Conservation (phyloP, 768 basidiomycete genomes). For the Rhizopogon salebrosus region DNA sequence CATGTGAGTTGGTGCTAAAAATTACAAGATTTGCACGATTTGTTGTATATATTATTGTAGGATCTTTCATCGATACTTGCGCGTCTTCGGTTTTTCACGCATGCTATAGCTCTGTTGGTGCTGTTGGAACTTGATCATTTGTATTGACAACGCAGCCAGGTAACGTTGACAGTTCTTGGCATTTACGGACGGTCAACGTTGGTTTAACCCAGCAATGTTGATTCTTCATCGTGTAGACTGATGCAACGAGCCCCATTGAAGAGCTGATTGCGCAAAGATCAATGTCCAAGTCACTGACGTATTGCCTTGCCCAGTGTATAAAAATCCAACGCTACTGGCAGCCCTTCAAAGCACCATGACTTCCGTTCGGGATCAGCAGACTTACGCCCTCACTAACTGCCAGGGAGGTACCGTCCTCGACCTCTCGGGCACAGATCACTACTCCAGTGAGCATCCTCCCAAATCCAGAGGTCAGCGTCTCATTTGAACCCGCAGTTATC, state of each 20-base stretch:
- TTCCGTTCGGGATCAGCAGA: slow-evolving; percentile 27
- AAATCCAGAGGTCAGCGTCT: background rate
- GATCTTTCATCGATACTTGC: slow-evolving; percentile 5
- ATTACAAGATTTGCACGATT: slow-evolving; percentile 1
- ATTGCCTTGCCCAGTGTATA: background rate
- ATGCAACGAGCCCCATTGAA: no score
- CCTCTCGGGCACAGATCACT: slow-evolving; percentile 48
- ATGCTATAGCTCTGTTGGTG: background rate
- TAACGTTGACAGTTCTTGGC: no score
- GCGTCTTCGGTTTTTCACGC: background rate
- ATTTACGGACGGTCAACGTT: no score
- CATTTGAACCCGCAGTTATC: slow-evolving; percentile 32
- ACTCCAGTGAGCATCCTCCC: slow-evolving; percentile 31
- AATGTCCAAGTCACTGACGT: background rate
- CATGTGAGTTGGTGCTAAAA: slow-evolving; percentile 6
- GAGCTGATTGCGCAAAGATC: no score
- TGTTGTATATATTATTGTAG: slow-evolving; percentile 8
- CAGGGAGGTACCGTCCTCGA: slow-evolving; percentile 50
- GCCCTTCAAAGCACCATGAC: slow-evolving; percentile 11
- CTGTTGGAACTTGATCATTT: background rate
- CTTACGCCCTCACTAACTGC: slow-evolving; percentile 46
- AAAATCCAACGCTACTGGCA: background rate
- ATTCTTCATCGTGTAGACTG: no score
- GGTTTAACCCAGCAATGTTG: no score
- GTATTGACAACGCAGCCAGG: no score